A percentile compares a stretch with the other conserved stretches of the same genome.
These are phyloP conservation scores for Xanthoparmelia taractica DNA, from an alignment of 495 filamentous ascomycete genomes.

Conservation along the genomic window DNA sequence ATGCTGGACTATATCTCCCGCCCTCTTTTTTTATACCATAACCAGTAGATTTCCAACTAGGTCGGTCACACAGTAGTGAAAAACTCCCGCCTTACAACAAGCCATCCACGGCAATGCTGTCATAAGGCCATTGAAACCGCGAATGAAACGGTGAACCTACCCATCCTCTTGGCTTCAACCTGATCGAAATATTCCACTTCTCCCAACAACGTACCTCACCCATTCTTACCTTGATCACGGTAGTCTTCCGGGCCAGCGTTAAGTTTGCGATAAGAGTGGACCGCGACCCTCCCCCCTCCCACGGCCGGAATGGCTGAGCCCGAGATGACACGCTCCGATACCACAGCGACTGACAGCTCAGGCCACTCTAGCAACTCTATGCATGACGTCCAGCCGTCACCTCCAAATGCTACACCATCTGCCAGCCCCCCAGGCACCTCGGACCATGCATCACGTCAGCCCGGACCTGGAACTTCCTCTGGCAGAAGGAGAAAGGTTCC, in stretches of 20 bases:
- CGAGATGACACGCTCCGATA: neutral
- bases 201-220: neutral
- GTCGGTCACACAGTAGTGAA: too few relatives aligned
- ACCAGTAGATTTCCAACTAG: too few relatives aligned
- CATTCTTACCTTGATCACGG: neutral
- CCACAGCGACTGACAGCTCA: slow-evolving; percentile 2
- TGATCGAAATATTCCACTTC: too few relatives aligned
- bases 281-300: too few relatives aligned
- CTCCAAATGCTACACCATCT: neutral
- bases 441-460: neutral
- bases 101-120: too few relatives aligned
- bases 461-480: slow-evolving; percentile 1
- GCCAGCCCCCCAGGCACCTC: neutral
- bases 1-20: too few relatives aligned
- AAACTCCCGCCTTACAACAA: too few relatives aligned
- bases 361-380: slow-evolving; percentile 6
- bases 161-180: too few relatives aligned
- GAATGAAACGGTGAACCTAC: too few relatives aligned
- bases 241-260: neutral
- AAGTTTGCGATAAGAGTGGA: neutral
- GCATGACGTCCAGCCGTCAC: slow-evolving; percentile 7
- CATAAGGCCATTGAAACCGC: too few relatives aligned
- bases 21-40: too few relatives aligned
- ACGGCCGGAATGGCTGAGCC: slow-evolving; percentile 4
- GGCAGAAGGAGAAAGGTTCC: slow-evolving; percentile 25